Evolutionary conservation across 495 filamentous ascomycete species (phyloP), one percentile per base, ranked within the genome.

Genomic region (Talaromyces thailandensis): DNA sequence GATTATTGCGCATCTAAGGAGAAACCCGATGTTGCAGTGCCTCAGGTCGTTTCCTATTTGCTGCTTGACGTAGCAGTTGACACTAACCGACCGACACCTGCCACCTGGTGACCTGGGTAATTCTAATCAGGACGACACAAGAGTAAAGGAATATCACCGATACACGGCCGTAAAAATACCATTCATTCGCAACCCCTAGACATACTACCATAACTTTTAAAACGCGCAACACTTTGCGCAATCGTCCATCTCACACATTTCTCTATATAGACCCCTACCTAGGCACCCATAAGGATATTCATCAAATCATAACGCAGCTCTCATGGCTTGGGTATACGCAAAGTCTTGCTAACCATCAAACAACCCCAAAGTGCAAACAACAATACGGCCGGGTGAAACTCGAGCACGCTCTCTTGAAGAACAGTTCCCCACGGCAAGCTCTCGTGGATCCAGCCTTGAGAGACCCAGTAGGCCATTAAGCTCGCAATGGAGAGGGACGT

Each of bases 261-360:
- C 24, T 53, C 50, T 53, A 53, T 26, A 28, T 53, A 53, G 11
- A 25, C 14, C 25, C 50, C 50, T n/a, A n/a, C n/a, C n/a, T n/a
- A n/a, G n/a, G n/a, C 1, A 14, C 16, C 24, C 50, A 28, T 11
- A 53, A 28, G 23, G 50, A 14, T 53, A 11, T 25, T 28, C n/a
- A 2, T 53, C 50, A 48, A 55, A 23, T 24, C 48, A 18, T 25
- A 26, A 28, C 12, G 8, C 51, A n/a, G 4, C 24, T 7, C 60
- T 62, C 31, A 63, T 25, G 92, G 90, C 82, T 98, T 98, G n/a
- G 94, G 94, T 48, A 98, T 92, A 70, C 95, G 92, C 70, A 98
- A 83, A 32, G 85, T 91, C 81, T 92, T 93, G 76, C 91, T 96
- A 64, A 93, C 87, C 94, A 98, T 97, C 67, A 91, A 71, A 67